Evolutionary conservation across 805 yeast species (phyloP).

Genomic region (Danielia reshetovae): DNA sequence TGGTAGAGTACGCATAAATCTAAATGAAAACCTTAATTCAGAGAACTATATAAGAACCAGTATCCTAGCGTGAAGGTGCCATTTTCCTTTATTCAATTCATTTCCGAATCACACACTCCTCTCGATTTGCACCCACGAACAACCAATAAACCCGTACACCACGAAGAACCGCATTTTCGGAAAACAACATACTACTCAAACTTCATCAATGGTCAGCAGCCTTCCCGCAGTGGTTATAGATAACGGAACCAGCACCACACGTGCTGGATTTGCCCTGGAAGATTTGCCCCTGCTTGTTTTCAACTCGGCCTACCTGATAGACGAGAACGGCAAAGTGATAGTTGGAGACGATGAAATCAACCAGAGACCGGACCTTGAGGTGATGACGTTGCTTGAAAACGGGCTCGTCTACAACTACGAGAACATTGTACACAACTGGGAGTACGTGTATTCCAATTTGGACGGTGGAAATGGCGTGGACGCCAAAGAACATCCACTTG

Average conservation of each 20-base stretch:
- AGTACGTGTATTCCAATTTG: constrained; percentile 52
- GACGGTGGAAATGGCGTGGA: constrained; percentile 39
- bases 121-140: not conserved
- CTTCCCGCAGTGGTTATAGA: constrained; percentile 68
- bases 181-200: too few relatives aligned
- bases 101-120: not conserved
- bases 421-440: constrained; percentile 63
- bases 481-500: constrained; percentile 64
- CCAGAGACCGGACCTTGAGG: constrained; percentile 41
- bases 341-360: constrained; percentile 49
- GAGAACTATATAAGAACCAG: too few relatives aligned
- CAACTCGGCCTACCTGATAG: constrained; percentile 51
- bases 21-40: too few relatives aligned
- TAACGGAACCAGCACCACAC: constrained; percentile 58
- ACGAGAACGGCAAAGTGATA: constrained; percentile 25
- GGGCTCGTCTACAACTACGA: constrained; percentile 75
- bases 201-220: constrained; percentile 22
- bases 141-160: constrained; percentile 7
- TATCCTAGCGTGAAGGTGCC: too few relatives aligned
- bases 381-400: constrained; percentile 57
- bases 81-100: not conserved
- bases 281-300: constrained; percentile 59
- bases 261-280: constrained; percentile 67
- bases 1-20: constrained; percentile 10
- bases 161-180: too few relatives aligned